Conservation (phyloP, 2,329 filamentous ascomycete species). For the Talaromyces verruculosus region DNA sequence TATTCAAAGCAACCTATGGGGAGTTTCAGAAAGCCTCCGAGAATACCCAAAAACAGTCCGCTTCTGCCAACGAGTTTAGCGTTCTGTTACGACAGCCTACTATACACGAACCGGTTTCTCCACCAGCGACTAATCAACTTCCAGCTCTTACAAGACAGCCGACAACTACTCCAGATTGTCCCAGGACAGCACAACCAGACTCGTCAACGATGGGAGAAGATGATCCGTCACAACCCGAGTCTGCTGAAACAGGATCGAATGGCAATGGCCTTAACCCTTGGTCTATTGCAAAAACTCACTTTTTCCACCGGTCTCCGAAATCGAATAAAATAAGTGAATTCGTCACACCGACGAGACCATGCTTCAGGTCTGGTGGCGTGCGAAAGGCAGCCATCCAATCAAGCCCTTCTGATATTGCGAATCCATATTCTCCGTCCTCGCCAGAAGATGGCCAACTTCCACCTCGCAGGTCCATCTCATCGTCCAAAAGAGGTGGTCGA, state of each 20-base stretch:
- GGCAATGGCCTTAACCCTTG: constrained; percentile 36
- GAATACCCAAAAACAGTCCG: not conserved
- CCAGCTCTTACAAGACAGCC: not conserved
- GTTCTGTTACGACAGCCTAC: constrained; percentile 27
- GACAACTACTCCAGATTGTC: not conserved
- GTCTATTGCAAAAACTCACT: constrained; percentile 37
- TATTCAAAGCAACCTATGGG: constrained; percentile 48
- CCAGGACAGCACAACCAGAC: not conserved
- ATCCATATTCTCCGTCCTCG: constrained; percentile 19
- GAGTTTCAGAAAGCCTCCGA: constrained; percentile 22
- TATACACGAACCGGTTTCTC: constrained; percentile 10
- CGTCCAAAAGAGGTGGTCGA: constrained; percentile 15
- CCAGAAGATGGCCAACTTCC: constrained; percentile 21
- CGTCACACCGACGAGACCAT: constrained; percentile 23
- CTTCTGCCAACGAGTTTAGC: constrained; percentile 23
- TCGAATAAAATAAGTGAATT: constrained; percentile 22
- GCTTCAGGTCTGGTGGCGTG: not conserved
- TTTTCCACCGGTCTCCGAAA: constrained; percentile 21
- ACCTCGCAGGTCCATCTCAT: constrained; percentile 11
- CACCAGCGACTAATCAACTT: not conserved
- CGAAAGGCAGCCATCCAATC: constrained; percentile 3
- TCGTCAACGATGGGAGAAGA: not conserved
- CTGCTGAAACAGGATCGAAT: not conserved
- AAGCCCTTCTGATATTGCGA: constrained; percentile 18
- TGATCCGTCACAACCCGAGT: not conserved